A percentile compares a stretch with the other conserved stretches of the same genome.
phyloP scores from a whole-genome alignment of 306 rosid genomes.

The Quercus glauca region DNA sequence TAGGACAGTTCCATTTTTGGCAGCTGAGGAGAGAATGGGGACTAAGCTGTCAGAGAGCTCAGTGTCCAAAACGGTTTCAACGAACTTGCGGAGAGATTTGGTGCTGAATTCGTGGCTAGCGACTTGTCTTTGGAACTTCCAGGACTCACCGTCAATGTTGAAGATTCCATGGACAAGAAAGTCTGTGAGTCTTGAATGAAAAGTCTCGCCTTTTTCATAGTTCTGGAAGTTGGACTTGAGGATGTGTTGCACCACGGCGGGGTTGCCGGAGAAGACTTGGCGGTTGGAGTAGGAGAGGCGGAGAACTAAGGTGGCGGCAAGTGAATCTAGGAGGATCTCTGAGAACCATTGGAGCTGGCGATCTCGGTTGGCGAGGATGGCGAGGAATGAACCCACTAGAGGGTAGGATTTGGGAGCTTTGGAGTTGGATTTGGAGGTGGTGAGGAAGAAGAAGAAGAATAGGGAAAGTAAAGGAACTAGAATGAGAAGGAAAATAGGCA shows the following conservation, averaged over 20 bases:
- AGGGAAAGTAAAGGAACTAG: slow-evolving; percentile 2
- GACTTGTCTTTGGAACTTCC: slow-evolving; percentile 70
- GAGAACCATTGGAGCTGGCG: slow-evolving; percentile 54
- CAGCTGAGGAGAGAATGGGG: slow-evolving; percentile 40
- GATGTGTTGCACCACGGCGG: slow-evolving; percentile 57
- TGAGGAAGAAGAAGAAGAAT: slow-evolving; percentile 4
- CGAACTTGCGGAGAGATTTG: slow-evolving; percentile 50
- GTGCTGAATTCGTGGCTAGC: slow-evolving; percentile 55
- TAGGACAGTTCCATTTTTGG: background rate
- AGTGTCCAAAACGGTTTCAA: slow-evolving; percentile 50
- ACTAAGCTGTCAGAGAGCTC: slow-evolving; percentile 52
- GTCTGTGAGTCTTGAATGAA: slow-evolving; percentile 23
- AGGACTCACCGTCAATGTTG: slow-evolving; percentile 42
- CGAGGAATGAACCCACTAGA: slow-evolving; percentile 40
- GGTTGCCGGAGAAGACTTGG: slow-evolving; percentile 52
- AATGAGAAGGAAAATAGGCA: background rate
- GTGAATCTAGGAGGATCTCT: slow-evolving; percentile 44
- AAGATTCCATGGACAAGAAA: slow-evolving; percentile 73
- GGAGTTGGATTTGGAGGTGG: background rate
- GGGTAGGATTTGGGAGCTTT: slow-evolving; percentile 55
- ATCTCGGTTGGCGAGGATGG: slow-evolving; percentile 30
- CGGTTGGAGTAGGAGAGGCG: slow-evolving; percentile 37
- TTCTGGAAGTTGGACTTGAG: slow-evolving; percentile 57
- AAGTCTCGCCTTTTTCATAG: slow-evolving; percentile 45
- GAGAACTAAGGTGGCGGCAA: slow-evolving; percentile 53